These are phyloP conservation scores for Xylaria sp. DNA, from an alignment of 2,329 filamentous ascomycete genomes.

Conservation along the genomic window DNA sequence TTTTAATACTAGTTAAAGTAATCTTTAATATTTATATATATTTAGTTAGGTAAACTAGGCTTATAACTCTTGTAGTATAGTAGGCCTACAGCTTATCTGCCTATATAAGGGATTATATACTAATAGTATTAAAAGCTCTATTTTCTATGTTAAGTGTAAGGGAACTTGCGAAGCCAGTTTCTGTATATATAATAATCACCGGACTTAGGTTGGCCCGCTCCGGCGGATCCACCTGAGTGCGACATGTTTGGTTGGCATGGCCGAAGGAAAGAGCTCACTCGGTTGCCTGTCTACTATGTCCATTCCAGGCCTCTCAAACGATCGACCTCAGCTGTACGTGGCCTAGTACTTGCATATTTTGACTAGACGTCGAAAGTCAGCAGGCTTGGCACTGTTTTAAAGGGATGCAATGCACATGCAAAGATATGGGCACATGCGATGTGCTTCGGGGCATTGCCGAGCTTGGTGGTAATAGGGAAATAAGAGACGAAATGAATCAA, in stretches of 20 bases:
- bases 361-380: constrained; percentile 18
- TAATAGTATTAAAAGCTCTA: no score
- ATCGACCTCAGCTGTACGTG: not conserved
- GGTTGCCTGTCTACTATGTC: not conserved
- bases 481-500: constrained; percentile 63
- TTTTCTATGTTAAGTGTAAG: no score
- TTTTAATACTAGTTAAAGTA: no score
- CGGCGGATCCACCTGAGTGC: no score
- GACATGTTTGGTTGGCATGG: not conserved
- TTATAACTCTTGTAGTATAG: no score
- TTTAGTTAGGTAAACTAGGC: no score
- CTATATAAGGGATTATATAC: no score
- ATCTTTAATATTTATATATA: no score
- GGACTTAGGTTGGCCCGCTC: no score
- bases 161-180: no score
- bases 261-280: not conserved
- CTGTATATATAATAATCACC: no score
- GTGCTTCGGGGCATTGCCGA: not conserved
- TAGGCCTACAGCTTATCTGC: no score
- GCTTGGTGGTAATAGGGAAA: not conserved
- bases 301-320: not conserved
- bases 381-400: not conserved
- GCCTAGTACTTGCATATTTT: constrained; percentile 13
- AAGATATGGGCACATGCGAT: not conserved
- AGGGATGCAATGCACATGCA: not conserved